These are phyloP conservation scores for Hyaloperonospora brassicae DNA, from an alignment of 352 stramenopile species.

Conservation along the genomic window DNA sequence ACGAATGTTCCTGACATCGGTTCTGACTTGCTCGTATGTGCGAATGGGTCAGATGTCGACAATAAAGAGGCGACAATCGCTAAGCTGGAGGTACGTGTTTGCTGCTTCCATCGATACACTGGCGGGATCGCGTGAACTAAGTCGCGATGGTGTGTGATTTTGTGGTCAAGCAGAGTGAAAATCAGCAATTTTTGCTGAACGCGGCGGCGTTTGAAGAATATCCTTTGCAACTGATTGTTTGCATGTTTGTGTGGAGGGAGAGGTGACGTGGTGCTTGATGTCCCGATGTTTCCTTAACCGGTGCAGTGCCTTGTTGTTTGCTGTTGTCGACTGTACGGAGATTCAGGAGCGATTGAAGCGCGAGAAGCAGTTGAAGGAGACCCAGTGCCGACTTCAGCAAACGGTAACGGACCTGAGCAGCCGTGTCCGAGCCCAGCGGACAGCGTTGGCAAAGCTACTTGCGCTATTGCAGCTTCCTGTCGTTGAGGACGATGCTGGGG, in stretches of 20 bases:
- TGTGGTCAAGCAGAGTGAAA: slow-evolving; percentile 44
- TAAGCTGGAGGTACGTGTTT: slow-evolving; percentile 57
- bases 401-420: slow-evolving; percentile 49
- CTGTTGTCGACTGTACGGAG: slow-evolving; percentile 36
- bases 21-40: slow-evolving; percentile 7
- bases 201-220: slow-evolving; percentile 83
- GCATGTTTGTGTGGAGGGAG: slow-evolving; percentile 13
- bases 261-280: slow-evolving; percentile 7
- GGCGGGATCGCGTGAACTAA: not conserved
- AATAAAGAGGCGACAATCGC: slow-evolving; percentile 49
- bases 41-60: slow-evolving; percentile 15
- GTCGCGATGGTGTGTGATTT: slow-evolving; percentile 1
- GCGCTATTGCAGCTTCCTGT: slow-evolving; percentile 41
- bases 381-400: slow-evolving; percentile 56
- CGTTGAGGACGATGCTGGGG: slow-evolving; percentile 30
- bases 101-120: not conserved
- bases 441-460: slow-evolving; percentile 47
- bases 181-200: slow-evolving; percentile 78
- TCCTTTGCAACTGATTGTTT: slow-evolving; percentile 37
- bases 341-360: slow-evolving; percentile 69
- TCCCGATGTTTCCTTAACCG: slow-evolving; percentile 46
- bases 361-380: slow-evolving; percentile 56
- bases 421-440: slow-evolving; percentile 44
- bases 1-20: not conserved
- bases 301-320: slow-evolving; percentile 24